phyloP scores from a whole-genome alignment of 2,329 filamentous ascomycete genomes.

The Apiospora rasikravindrae region DNA sequence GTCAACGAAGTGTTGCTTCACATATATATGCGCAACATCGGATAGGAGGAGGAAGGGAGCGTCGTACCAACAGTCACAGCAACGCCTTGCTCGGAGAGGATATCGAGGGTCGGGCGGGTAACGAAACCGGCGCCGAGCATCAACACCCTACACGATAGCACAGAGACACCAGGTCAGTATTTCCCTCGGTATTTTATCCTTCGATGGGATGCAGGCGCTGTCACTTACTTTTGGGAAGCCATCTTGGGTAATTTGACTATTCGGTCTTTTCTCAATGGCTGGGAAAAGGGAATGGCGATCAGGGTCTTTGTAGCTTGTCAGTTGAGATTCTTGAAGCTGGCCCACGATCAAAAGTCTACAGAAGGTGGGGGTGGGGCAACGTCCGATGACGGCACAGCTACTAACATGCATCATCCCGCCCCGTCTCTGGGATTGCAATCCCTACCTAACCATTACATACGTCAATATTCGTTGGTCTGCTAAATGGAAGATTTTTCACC shows the following conservation, averaged over 20 bases:
- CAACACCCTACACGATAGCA: conserved; percentile 41
- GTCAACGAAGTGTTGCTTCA: background rate
- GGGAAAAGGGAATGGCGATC: background rate
- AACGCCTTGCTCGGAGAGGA: conserved; percentile 61
- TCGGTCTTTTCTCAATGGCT: background rate
- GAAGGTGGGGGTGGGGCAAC: conserved; percentile 14
- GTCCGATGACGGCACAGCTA: conserved; percentile 14
- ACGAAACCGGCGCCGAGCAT: conserved; percentile 59
- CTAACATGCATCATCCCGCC: background rate
- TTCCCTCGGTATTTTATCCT: background rate
- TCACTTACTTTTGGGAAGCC: conserved; percentile 17
- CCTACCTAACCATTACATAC: background rate
- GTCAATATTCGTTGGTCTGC: background rate
- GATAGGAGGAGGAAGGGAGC: background rate
- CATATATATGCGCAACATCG: background rate
- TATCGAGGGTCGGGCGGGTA: conserved; percentile 62
- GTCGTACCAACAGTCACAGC: conserved; percentile 59
- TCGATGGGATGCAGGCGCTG: background rate
- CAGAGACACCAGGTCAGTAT: background rate
- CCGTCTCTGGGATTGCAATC: background rate
- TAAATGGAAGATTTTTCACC: background rate
- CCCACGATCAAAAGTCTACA: conserved; percentile 13
- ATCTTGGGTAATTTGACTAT: conserved; percentile 35
- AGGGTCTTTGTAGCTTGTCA: background rate
- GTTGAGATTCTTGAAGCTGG: background rate